phyloP scores from a whole-genome alignment of 441 rosid species.

The Adansonia rubrostipa region DNA sequence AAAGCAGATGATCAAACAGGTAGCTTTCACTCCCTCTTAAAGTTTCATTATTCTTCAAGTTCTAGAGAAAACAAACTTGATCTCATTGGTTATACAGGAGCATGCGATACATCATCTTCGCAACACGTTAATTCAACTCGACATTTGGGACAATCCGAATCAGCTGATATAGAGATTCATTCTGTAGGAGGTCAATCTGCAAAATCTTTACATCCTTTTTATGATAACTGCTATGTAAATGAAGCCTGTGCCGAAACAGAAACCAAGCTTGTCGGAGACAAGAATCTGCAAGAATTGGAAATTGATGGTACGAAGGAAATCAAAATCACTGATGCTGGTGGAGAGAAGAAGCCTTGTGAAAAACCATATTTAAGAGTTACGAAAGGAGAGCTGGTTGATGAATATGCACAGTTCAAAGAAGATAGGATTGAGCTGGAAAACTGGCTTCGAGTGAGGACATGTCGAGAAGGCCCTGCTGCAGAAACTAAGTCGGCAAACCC shows the following conservation, averaged over 20 bases:
- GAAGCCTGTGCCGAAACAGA: conserved; percentile 16
- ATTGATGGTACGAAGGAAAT: conserved; percentile 22
- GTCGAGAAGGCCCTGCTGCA: conserved; percentile 10
- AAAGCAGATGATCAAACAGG: conserved; percentile 44
- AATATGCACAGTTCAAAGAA: not conserved
- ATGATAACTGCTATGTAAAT: conserved; percentile 7
- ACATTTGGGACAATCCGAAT: conserved; percentile 18
- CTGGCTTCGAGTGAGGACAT: not conserved
- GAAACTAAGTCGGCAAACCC: not conserved
- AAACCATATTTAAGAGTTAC: conserved; percentile 28
- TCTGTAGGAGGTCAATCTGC: conserved; percentile 26
- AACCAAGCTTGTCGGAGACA: conserved; percentile 19
- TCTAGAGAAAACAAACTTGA: not conserved
- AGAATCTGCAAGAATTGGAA: conserved; percentile 22
- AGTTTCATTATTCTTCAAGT: conserved; percentile 16
- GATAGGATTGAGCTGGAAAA: not conserved
- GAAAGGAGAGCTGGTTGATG: not conserved
- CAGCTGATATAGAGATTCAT: conserved; percentile 21
- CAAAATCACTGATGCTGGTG: conserved; percentile 24
- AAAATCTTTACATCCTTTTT: conserved; percentile 32
- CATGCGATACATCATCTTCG: conserved; percentile 7
- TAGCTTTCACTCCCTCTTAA: conserved; percentile 14
- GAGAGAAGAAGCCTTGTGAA: conserved; percentile 19
- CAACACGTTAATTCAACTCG: conserved; percentile 1
- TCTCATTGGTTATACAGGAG: not conserved